These are phyloP conservation scores for Nemania sp. DNA, from an alignment of 2,329 filamentous ascomycete genomes.

Conservation along the genomic window DNA sequence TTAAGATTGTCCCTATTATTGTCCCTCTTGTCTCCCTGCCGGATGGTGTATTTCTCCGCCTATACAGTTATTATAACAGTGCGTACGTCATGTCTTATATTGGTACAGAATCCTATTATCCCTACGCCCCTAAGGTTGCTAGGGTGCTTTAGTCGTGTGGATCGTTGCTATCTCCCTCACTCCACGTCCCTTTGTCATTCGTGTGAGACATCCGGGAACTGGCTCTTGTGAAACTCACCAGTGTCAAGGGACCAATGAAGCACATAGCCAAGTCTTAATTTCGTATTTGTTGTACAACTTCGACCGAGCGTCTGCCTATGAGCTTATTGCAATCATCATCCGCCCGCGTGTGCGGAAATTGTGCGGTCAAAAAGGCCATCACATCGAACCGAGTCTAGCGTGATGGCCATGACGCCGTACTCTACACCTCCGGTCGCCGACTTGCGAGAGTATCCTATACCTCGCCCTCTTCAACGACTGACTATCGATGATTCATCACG, in stretches of 20 bases:
- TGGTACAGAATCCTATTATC: not conserved
- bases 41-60: not conserved
- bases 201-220: constrained; percentile 16
- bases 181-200: not conserved
- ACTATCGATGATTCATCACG: not conserved
- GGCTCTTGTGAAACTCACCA: constrained; percentile 9
- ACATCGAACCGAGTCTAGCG: constrained; percentile 6
- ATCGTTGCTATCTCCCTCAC: not conserved
- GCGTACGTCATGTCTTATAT: not conserved
- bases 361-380: not conserved
- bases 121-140: not conserved
- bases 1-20: too few relatives aligned
- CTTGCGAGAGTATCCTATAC: not conserved
- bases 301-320: constrained; percentile 2
- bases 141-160: not conserved
- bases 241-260: not conserved
- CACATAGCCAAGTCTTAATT: constrained; percentile 1
- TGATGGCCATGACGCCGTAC: not conserved
- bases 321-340: not conserved
- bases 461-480: not conserved
- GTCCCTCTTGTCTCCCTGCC: not conserved
- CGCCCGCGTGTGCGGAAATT: constrained; percentile 10
- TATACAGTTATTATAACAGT: not conserved
- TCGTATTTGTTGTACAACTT: constrained; percentile 16
- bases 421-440: not conserved